These are phyloP conservation scores for Tephrocybe rancida DNA, from an alignment of 768 basidiomycete genomes.

Conservation along the genomic window DNA sequence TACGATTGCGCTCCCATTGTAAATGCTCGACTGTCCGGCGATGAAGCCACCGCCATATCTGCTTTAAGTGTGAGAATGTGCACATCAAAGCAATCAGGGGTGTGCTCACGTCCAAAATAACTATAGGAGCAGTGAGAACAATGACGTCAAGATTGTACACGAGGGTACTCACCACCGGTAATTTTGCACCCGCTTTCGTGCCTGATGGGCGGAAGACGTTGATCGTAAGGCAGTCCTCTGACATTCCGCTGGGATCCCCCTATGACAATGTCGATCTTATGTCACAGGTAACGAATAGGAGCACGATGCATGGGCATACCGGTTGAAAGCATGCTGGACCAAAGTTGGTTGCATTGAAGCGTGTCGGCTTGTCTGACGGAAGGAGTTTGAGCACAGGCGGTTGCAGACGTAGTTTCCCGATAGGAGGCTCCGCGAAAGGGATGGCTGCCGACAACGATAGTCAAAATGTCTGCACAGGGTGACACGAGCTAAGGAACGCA, in stretches of 20 bases:
- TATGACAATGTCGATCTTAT: background rate
- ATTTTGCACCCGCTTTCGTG: conserved; percentile 22
- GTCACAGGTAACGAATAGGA: background rate
- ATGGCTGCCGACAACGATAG: conserved; percentile 38
- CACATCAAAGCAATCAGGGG: background rate
- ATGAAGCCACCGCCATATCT: conserved; percentile 27
- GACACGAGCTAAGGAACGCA: conserved; percentile 15
- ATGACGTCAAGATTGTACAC: background rate
- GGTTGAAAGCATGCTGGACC: conserved; percentile 48
- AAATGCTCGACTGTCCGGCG: conserved; percentile 19
- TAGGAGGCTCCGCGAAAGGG: conserved; percentile 56
- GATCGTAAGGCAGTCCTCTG: conserved; percentile 63
- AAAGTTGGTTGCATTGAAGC: conserved; percentile 46
- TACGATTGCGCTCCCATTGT: conserved; percentile 28
- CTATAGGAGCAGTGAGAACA: conserved; percentile 13
- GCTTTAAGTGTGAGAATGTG: background rate
- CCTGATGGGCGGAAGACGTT: conserved; percentile 57
- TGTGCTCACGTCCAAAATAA: conserved; percentile 40
- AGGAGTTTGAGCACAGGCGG: conserved; percentile 45
- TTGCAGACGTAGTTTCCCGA: conserved; percentile 47
- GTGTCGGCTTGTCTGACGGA: conserved; percentile 26
- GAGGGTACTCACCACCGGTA: conserved; percentile 38
- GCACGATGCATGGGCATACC: conserved; percentile 20
- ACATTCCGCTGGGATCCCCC: conserved; percentile 22
- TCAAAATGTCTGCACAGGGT: background rate